These are phyloP conservation scores for Deuterostichococcus epilithicus DNA, from an alignment of 139 green algal genomes.

Conservation along the genomic window DNA sequence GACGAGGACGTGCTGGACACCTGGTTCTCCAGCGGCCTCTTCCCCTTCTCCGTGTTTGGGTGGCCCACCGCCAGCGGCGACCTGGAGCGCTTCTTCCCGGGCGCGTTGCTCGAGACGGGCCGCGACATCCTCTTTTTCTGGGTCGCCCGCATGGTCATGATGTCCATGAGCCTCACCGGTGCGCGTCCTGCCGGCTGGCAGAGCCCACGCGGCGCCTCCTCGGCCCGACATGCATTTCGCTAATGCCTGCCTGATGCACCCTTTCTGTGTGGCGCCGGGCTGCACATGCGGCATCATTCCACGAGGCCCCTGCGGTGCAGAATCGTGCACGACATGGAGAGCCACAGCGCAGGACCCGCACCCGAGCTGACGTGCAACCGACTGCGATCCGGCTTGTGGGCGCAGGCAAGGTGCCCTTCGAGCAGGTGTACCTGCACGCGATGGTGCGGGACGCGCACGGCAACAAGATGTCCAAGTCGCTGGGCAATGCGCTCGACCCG, in stretches of 20 bases:
- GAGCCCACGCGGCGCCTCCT: too few relatives aligned
- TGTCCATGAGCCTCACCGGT: conserved; percentile 90
- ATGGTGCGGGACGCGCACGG: conserved; percentile 86
- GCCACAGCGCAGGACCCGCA: too few relatives aligned
- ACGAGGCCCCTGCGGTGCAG: too few relatives aligned
- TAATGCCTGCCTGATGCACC: too few relatives aligned
- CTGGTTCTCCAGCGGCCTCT: conserved; percentile 95
- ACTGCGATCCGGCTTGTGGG: too few relatives aligned
- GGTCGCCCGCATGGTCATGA: conserved; percentile 99
- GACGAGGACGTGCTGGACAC: conserved; percentile 75
- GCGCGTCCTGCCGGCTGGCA: conserved; percentile 12
- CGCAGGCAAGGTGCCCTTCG: conserved; percentile 69
- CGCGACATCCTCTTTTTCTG: conserved; percentile 99
- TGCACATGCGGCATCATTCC: too few relatives aligned
- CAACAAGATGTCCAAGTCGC: conserved; percentile 89
- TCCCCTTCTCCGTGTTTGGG: conserved; percentile 89
- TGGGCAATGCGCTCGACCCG: conserved; percentile 98
- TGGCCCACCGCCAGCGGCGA: conserved; percentile 74
- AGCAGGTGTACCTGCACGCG: conserved; percentile 93
- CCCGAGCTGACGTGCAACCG: too few relatives aligned
- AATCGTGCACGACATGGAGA: too few relatives aligned
- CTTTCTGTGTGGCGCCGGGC: too few relatives aligned
- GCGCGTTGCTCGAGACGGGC: conserved; percentile 83
- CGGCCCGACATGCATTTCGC: too few relatives aligned
- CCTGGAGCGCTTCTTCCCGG: conserved; percentile 82